Conservation (phyloP, 257 asterid species). For the Phtheirospermum japonicum region DNA sequence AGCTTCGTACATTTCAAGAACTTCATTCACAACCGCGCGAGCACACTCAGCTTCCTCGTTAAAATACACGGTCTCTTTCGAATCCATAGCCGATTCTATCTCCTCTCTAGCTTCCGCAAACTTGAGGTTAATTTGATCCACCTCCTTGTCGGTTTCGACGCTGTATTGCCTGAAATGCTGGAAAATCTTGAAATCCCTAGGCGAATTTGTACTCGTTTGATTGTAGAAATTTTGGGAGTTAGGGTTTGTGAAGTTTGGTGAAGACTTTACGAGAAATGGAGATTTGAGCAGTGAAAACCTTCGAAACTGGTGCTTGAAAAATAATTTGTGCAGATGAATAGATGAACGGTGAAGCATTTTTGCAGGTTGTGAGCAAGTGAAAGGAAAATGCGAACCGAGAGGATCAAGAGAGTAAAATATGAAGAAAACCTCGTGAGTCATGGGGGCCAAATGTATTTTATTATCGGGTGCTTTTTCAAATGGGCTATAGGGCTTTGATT, state of each 20-base stretch:
- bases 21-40: slow-evolving; percentile 77
- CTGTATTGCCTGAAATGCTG: slow-evolving; percentile 48
- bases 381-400: not conserved
- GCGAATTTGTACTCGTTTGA: slow-evolving; percentile 29
- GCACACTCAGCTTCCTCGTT: slow-evolving; percentile 97
- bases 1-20: slow-evolving; percentile 60
- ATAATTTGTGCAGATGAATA: slow-evolving; percentile 32
- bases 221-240: slow-evolving; percentile 29
- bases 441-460: not conserved
- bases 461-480: too few relatives aligned
- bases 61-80: slow-evolving; percentile 89
- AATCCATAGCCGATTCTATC: slow-evolving; percentile 91
- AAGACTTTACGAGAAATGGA: slow-evolving; percentile 25
- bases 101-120: slow-evolving; percentile 99
- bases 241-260: slow-evolving; percentile 25
- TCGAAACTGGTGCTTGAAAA: slow-evolving; percentile 35
- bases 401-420: not conserved
- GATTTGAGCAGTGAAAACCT: slow-evolving; percentile 36
- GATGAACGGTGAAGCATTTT: slow-evolving; percentile 63
- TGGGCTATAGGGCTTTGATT: not conserved
- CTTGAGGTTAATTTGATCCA: slow-evolving; percentile 80
- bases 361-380: slow-evolving; percentile 20
- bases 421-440: too few relatives aligned
- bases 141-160: slow-evolving; percentile 58
- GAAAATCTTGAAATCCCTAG: slow-evolving; percentile 28